These are phyloP conservation scores for Cercospora sojina DNA, from an alignment of 2,329 filamentous ascomycete genomes.

Conservation along the genomic window DNA sequence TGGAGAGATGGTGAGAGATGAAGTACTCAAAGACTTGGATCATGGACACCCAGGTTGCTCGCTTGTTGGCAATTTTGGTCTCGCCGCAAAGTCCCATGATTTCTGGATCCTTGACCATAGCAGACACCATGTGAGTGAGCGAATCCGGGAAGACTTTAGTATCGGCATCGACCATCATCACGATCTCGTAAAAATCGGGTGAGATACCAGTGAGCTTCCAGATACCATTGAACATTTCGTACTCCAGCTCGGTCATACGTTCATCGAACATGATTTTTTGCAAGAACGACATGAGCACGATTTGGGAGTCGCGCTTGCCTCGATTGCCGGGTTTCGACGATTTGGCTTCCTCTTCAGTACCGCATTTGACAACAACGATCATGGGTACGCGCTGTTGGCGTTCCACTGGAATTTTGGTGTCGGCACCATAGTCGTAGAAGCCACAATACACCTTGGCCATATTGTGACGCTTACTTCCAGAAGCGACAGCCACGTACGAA, in stretches of 20 bases:
- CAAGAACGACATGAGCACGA: conserved; percentile 98
- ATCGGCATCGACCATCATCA: conserved; percentile 98
- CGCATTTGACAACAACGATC: conserved; percentile 94
- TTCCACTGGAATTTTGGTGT: conserved; percentile 74
- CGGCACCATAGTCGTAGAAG: conserved; percentile 91
- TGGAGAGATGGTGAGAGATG: conserved; percentile 94
- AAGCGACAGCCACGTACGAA: conserved; percentile 95
- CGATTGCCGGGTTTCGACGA: conserved; percentile 91
- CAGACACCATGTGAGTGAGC: conserved; percentile 96
- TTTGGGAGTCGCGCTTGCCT: conserved; percentile 98
- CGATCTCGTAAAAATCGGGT: conserved; percentile 94
- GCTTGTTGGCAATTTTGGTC: conserved; percentile 99
- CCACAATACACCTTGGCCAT: conserved; percentile 99
- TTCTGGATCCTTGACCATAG: conserved; percentile 98
- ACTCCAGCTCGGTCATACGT: conserved; percentile 98
- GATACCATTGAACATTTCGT: conserved; percentile 98
- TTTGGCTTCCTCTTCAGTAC: conserved; percentile 79
- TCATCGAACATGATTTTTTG: conserved; percentile 99
- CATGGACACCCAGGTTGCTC: conserved; percentile 88
- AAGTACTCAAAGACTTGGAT: conserved; percentile 99
- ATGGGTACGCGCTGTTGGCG: conserved; percentile 97
- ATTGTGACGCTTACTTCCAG: conserved; percentile 95
- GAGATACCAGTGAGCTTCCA: conserved; percentile 99
- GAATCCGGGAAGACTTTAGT: conserved; percentile 99
- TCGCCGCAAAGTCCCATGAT: conserved; percentile 99